Conservation (phyloP, 305 asterid genomes). For the Euphrasia arctica region DNA sequence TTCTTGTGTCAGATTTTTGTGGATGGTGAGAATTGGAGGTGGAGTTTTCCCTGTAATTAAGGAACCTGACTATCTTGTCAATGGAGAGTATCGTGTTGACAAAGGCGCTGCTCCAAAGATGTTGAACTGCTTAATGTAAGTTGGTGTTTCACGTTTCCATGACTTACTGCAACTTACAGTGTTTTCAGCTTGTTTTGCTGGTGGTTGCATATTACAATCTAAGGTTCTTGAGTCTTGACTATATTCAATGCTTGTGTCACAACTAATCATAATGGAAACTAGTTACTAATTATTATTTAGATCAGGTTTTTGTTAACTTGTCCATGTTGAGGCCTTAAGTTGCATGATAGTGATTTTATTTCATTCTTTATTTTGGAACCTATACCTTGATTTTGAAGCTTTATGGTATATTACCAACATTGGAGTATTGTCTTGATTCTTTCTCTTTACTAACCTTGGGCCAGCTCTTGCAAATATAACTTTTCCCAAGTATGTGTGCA, state of each 20-base stretch:
- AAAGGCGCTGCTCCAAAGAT: conserved; percentile 98
- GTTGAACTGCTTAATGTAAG: conserved; percentile 99
- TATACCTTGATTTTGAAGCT: background rate
- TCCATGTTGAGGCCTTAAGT: conserved; percentile 2
- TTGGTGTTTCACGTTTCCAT: conserved; percentile 22
- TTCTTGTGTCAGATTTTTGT: conserved; percentile 65
- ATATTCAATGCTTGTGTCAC: background rate
- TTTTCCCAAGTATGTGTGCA: background rate
- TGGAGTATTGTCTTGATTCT: conserved; percentile 9
- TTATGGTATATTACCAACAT: background rate
- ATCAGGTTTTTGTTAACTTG: background rate
- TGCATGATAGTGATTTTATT: conserved; percentile 8
- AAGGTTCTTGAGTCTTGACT: background rate
- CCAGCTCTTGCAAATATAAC: background rate
- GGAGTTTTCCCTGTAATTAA: conserved; percentile 96
- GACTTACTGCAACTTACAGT: conserved; percentile 7
- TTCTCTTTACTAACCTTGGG: background rate
- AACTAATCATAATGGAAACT: background rate
- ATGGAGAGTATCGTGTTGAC: conserved; percentile 98
- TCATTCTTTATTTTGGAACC: background rate
- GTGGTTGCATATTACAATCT: background rate
- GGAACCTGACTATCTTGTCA: conserved; percentile 98
- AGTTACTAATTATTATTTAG: background rate
- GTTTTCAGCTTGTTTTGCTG: conserved; percentile 8
- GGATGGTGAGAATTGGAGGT: conserved; percentile 99